A percentile compares a stretch with the other conserved stretches of the same genome.
These are phyloP conservation scores for Trichoderma brevicompactum DNA, from an alignment of 2,329 filamentous ascomycete species.

Conservation along the genomic window DNA sequence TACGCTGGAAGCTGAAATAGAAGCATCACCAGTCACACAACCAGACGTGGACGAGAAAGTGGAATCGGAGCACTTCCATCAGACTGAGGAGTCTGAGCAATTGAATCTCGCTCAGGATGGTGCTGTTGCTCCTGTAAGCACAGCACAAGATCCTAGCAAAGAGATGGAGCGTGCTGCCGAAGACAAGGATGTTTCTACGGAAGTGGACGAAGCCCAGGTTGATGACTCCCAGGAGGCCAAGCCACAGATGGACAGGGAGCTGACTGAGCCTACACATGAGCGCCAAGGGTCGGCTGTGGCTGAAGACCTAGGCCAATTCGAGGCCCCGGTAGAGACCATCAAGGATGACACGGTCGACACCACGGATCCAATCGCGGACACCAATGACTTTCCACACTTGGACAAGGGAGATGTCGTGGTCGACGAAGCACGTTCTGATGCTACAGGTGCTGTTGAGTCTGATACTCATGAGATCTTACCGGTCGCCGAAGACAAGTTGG, in stretches of 20 bases:
- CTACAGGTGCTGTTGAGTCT: constrained; percentile 1
- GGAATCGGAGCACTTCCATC: constrained; percentile 23
- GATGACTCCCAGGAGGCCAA: constrained; percentile 6
- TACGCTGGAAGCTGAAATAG: constrained; percentile 2
- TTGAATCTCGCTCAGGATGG: constrained; percentile 17
- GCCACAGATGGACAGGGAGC: background rate
- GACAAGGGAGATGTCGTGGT: background rate
- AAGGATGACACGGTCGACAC: constrained; percentile 7
- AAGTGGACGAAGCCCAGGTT: background rate
- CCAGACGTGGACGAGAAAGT: constrained; percentile 42
- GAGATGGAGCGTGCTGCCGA: background rate
- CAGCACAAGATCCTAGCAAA: background rate
- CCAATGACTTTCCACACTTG: background rate
- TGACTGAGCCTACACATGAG: constrained; percentile 1
- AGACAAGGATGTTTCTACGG: constrained; percentile 14
- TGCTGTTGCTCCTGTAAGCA: constrained; percentile 17
- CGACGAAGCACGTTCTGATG: constrained; percentile 1
- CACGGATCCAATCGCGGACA: background rate
- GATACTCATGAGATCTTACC: background rate
- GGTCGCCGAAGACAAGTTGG: background rate
- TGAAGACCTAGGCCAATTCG: background rate
- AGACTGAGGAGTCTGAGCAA: constrained; percentile 27
- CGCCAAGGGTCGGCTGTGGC: constrained; percentile 1
- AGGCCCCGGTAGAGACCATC: background rate
- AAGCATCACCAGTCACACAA: constrained; percentile 31